Base-by-base conservation (phyloP, 2,329 filamentous ascomycete genomes). In the Fusarium nygamai region DNA sequence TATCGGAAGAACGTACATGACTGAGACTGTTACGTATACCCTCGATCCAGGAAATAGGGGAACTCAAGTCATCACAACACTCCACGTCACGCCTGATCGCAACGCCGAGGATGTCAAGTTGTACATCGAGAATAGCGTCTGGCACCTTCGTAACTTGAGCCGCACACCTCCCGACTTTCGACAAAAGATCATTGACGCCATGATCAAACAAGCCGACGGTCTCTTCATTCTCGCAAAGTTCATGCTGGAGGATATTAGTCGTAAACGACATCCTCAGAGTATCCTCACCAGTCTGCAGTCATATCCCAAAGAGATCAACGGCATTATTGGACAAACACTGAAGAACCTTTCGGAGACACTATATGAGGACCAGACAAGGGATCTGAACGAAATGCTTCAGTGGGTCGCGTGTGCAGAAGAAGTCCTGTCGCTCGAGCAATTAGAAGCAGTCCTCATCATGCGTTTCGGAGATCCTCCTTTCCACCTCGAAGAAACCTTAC, bases 181-280 rank as follows among this genome's bases (percentile, higher is more conserved):
- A 66, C 71, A 81, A 20, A 80, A 83, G 38, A 81, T 87, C 8
- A 79, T 85, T 6, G 75, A 82, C 6, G 82, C 81, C 13, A 81
- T 87, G 76, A 80, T 81, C 8, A 80, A 80, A 11, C 83, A 84
- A 27, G 85, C 85, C 2, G 83, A 86, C 27, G 86, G 86, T 0
- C 81, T 87, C 24, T 88, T 88, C 71, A 85, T 87, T 27, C 81
- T 86, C 51, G 86, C 86, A 53, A 84, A 86, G 63, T 84, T 87
- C 50, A 87, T 88, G 86, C 64, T 89, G 7, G 84, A 84, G 10
- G 87, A 89, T 56, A 79, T 88, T 7, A 83, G 81, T 29, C 83
- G 84, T 38, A 83, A 87, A 64, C 80, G 82, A 7, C 86, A 86
- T 48, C 84, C 85, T 0, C 81, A 83, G 12, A 84, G 85, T 1